A percentile compares a stretch with the other conserved stretches of the same genome.
Evolutionary conservation across 2,329 filamentous ascomycete species (phyloP).

Genomic region (Atkinsonella hypoxylon): DNA sequence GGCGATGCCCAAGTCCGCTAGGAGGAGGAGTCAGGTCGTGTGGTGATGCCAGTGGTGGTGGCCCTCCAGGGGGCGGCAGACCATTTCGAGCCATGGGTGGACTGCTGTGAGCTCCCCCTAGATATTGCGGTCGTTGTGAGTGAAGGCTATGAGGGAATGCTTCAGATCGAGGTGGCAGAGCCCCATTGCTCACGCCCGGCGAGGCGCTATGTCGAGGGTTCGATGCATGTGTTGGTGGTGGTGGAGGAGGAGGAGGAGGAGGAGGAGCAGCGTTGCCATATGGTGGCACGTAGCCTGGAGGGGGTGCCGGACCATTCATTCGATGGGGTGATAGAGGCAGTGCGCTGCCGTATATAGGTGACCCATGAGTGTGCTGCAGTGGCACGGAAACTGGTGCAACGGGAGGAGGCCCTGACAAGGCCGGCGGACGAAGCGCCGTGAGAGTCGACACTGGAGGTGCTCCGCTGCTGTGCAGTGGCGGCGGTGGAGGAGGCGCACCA

Average conservation of each 20-base stretch:
- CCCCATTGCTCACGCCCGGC: slow-evolving; percentile 23
- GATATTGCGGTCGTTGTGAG: slow-evolving; percentile 28
- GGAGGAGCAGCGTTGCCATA: slow-evolving; percentile 13
- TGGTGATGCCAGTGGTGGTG: slow-evolving; percentile 11
- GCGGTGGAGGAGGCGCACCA: slow-evolving; percentile 26
- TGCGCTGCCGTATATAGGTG: slow-evolving; percentile 28
- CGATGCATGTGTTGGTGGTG: slow-evolving; percentile 14
- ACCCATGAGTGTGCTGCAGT: slow-evolving; percentile 24
- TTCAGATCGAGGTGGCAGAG: slow-evolving; percentile 21
- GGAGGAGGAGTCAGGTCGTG: slow-evolving; percentile 15
- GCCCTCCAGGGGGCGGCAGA: slow-evolving; percentile 12
- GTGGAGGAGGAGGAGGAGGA: too few species aligned
- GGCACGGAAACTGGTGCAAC: slow-evolving; percentile 28
- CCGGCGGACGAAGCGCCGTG: slow-evolving; percentile 37
- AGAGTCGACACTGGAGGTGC: slow-evolving; percentile 21
- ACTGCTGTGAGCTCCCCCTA: slow-evolving; percentile 31
- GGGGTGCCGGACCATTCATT: slow-evolving; percentile 28
- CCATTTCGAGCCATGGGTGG: slow-evolving; percentile 33
- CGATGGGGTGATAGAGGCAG: slow-evolving; percentile 37
- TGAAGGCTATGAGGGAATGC: slow-evolving; percentile 29
- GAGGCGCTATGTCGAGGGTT: slow-evolving; percentile 16
- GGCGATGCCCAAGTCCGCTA: slow-evolving; percentile 16
- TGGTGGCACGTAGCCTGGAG: slow-evolving; percentile 28
- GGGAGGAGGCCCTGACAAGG: slow-evolving; percentile 29
- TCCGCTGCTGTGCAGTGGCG: slow-evolving; percentile 18